These are phyloP conservation scores for Lentinula sp. DNA, from an alignment of 768 basidiomycete genomes.

Conservation along the genomic window DNA sequence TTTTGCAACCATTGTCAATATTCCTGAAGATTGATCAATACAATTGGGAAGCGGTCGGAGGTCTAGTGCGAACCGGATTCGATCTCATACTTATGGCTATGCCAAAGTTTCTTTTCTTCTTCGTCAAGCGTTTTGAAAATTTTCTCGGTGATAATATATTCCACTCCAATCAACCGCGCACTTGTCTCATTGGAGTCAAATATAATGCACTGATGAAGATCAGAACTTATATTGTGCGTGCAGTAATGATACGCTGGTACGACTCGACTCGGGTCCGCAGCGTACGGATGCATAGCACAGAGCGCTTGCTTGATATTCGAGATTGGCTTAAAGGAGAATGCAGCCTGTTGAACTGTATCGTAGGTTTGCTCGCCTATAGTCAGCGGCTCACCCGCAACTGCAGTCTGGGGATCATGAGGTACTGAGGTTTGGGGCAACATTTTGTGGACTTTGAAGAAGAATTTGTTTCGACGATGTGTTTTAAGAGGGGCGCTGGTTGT, in stretches of 20 bases:
- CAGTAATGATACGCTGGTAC: conserved; percentile 4
- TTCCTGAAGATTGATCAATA: not conserved
- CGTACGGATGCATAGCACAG: conserved; percentile 4
- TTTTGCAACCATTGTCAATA: conserved; percentile 2
- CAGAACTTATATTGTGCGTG: conserved; percentile 2
- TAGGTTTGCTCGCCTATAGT: not conserved
- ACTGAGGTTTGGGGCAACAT: not conserved
- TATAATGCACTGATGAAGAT: conserved; percentile 29
- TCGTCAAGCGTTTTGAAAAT: conserved; percentile 33
- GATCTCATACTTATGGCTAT: conserved; percentile 45
- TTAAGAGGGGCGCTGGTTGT: not conserved
- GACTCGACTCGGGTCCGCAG: not conserved
- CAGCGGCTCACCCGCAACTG: not conserved
- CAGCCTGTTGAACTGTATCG: not conserved
- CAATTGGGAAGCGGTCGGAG: not conserved
- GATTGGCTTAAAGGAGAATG: not conserved
- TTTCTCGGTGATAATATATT: conserved; percentile 43
- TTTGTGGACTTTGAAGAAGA: no score
- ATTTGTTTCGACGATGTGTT: not conserved
- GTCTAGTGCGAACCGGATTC: conserved; percentile 7
- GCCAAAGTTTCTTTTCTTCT: conserved; percentile 48
- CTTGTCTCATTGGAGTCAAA: conserved; percentile 34
- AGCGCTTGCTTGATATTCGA: conserved; percentile 4
- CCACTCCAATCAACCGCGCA: conserved; percentile 46
- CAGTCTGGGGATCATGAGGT: not conserved